Conservation (phyloP, 2,329 filamentous ascomycete species). For the Aspergillus unguis region DNA sequence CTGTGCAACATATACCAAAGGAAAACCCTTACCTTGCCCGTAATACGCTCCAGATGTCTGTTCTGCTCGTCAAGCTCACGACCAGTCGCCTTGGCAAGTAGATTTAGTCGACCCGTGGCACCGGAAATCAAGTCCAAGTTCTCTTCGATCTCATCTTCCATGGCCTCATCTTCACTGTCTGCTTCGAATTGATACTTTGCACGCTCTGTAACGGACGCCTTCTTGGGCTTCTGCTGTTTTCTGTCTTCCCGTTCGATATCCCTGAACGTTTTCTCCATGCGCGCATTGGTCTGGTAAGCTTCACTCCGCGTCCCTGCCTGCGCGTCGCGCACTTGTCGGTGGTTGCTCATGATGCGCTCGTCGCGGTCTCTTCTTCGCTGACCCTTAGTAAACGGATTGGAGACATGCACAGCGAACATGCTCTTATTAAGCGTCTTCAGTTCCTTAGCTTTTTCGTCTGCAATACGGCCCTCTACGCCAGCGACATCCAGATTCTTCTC, state of each 20-base stretch:
- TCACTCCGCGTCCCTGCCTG: slow-evolving; percentile 56
- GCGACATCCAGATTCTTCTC: slow-evolving; percentile 80
- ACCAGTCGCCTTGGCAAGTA: slow-evolving; percentile 69
- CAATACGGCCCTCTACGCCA: slow-evolving; percentile 69
- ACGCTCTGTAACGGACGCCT: slow-evolving; percentile 56
- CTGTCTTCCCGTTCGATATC: slow-evolving; percentile 56
- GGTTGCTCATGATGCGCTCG: slow-evolving; percentile 64
- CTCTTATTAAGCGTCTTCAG: slow-evolving; percentile 80
- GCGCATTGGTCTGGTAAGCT: slow-evolving; percentile 54
- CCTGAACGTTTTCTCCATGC: slow-evolving; percentile 62
- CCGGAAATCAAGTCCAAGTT: slow-evolving; percentile 60
- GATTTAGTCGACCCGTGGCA: slow-evolving; percentile 67
- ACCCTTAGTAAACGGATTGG: slow-evolving; percentile 72
- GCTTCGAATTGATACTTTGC: slow-evolving; percentile 76
- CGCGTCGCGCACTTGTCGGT: slow-evolving; percentile 54
- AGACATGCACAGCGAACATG: slow-evolving; percentile 84
- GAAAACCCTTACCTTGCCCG: slow-evolving; percentile 62
- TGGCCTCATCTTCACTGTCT: slow-evolving; percentile 66
- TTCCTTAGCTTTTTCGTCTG: slow-evolving; percentile 76
- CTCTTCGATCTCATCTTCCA: slow-evolving; percentile 68
- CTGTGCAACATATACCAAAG: neutral
- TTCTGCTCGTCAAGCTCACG: slow-evolving; percentile 76
- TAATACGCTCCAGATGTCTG: slow-evolving; percentile 71
- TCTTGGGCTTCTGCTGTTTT: slow-evolving; percentile 50
- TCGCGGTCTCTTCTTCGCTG: slow-evolving; percentile 64